These are phyloP conservation scores for Phytophthora kernoviae DNA, from an alignment of 352 stramenopile genomes.

Conservation along the genomic window DNA sequence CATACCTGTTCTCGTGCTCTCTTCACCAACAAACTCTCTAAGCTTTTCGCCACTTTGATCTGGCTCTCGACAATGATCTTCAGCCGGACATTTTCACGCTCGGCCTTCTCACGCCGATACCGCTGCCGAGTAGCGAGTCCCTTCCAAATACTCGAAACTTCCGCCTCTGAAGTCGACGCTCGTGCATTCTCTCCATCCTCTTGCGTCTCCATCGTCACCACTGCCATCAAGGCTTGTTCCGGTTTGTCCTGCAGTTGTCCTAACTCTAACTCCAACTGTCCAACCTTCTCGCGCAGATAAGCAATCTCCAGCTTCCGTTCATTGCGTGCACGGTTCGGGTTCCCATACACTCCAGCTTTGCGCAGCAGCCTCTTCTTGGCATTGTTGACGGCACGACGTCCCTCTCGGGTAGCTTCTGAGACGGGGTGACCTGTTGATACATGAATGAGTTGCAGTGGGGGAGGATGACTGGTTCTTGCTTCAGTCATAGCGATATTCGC, in stretches of 20 bases:
- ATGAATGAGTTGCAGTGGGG: too few species aligned
- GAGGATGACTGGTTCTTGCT: neutral
- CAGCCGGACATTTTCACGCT: slow-evolving; percentile 28
- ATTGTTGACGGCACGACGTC: slow-evolving; percentile 20
- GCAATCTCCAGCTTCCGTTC: slow-evolving; percentile 44
- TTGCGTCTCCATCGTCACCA: neutral
- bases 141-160: slow-evolving; percentile 23
- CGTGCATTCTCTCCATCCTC: neutral
- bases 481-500: neutral
- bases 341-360: slow-evolving; percentile 19
- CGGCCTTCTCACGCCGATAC: slow-evolving; percentile 11
- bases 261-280: neutral
- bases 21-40: slow-evolving; percentile 32
- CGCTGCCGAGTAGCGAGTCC: slow-evolving; percentile 22
- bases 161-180: slow-evolving; percentile 2
- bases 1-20: neutral
- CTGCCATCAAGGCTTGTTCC: neutral
- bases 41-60: slow-evolving; percentile 33
- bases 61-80: slow-evolving; percentile 39
- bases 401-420: slow-evolving; percentile 13
- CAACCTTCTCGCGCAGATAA: slow-evolving; percentile 9
- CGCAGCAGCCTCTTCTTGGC: slow-evolving; percentile 17
- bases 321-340: slow-evolving; percentile 34
- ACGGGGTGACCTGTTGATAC: too few species aligned
- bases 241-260: neutral